A percentile compares a stretch with the other conserved stretches of the same genome.
Conservation (phyloP, 2,329 filamentous ascomycete genomes). For the Clonostachys rosea region DNA sequence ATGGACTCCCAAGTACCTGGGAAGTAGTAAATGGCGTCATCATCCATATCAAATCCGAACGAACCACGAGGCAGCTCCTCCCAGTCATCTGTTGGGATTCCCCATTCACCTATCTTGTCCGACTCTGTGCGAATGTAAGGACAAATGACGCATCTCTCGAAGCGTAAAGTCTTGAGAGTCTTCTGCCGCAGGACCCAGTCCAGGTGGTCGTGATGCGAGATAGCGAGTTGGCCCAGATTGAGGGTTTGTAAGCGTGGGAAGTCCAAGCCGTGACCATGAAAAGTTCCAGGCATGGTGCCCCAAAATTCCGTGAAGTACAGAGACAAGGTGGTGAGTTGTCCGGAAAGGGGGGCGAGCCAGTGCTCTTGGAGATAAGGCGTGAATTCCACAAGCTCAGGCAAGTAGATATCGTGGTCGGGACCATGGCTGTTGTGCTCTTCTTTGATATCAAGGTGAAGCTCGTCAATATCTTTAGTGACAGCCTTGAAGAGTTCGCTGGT, state of each 20-base stretch:
- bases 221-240: not conserved
- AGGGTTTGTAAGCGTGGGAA: not conserved
- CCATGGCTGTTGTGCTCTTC: not conserved
- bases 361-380: not conserved
- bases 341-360: not conserved
- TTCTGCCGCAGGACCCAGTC: not conserved
- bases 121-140: not conserved
- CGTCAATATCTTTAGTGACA: not conserved
- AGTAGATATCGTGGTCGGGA: not conserved
- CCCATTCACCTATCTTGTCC: not conserved
- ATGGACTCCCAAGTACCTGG: not conserved
- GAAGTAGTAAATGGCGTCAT: not conserved
- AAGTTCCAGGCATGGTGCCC: not conserved
- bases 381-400: not conserved
- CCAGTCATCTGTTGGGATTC: not conserved
- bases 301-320: not conserved
- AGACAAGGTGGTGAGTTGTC: not conserved
- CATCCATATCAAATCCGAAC: not conserved
- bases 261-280: not conserved
- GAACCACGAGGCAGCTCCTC: not conserved
- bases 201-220: not conserved
- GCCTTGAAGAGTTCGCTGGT: not conserved
- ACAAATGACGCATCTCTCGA: not conserved
- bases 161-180: not conserved
- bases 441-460: not conserved